phyloP scores from a whole-genome alignment of 2,329 filamentous ascomycete species.

The Calonectria leucothoes region DNA sequence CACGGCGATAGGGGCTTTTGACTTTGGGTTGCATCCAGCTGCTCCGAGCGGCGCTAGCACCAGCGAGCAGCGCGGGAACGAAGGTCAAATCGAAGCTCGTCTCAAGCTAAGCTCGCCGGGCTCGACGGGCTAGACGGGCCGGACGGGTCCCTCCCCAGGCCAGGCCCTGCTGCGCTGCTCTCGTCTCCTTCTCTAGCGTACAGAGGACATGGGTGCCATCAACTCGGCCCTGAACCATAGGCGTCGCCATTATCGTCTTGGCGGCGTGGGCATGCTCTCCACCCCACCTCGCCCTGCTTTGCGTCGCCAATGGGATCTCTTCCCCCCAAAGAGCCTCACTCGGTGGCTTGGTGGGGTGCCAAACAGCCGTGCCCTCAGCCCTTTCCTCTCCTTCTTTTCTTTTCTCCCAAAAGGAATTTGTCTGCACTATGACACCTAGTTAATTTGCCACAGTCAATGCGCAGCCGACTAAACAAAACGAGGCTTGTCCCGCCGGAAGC shows the following conservation, averaged over 20 bases:
- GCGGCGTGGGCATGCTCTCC: neutral
- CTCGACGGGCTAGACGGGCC: neutral
- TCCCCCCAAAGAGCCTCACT: neutral
- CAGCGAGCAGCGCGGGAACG: neutral
- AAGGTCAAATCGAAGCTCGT: neutral
- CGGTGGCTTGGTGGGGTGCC: neutral
- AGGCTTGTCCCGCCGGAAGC: neutral
- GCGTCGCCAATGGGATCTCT: neutral
- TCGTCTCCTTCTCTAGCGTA: neutral
- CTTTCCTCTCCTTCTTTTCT: neutral
- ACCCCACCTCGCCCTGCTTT: neutral
- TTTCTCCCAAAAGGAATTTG: neutral
- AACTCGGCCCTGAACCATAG: neutral
- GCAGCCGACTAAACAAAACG: neutral
- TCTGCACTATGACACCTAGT: neutral
- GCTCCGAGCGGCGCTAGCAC: neutral
- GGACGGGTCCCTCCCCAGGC: neutral
- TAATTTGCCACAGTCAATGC: neutral
- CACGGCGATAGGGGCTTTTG: neutral
- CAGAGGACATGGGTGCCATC: neutral
- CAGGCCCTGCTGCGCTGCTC: too few species aligned
- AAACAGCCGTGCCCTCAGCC: neutral
- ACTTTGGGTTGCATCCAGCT: neutral
- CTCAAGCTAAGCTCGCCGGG: neutral
- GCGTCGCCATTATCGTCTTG: neutral